Evolutionary conservation across 768 basidiomycete species (phyloP).

Genomic region (Gymnopilus dilepis): DNA sequence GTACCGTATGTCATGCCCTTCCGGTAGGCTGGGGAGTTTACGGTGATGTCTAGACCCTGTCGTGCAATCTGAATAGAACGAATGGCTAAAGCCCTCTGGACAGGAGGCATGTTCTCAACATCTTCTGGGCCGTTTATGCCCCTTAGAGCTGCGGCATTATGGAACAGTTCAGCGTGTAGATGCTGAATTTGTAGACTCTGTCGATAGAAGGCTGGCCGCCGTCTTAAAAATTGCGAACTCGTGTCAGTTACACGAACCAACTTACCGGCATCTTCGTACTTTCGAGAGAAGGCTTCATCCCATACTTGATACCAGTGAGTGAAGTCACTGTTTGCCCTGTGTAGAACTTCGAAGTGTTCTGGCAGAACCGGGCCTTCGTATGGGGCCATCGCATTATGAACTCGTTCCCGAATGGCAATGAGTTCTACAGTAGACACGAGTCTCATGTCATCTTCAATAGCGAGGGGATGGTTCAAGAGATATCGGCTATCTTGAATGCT

Average conservation of each 20-base stretch:
- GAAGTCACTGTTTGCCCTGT: slow-evolving; percentile 79
- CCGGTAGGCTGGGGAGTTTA: slow-evolving; percentile 82
- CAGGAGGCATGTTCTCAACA: slow-evolving; percentile 79
- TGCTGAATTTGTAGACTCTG: slow-evolving; percentile 89
- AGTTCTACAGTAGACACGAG: slow-evolving; percentile 94
- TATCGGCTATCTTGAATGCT: slow-evolving; percentile 82
- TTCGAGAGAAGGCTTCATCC: slow-evolving; percentile 80
- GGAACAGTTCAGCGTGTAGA: slow-evolving; percentile 83
- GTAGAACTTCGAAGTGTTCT: slow-evolving; percentile 72
- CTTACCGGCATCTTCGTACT: slow-evolving; percentile 82
- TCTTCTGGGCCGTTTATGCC: slow-evolving; percentile 88
- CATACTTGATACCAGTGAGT: slow-evolving; percentile 81
- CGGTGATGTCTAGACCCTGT: slow-evolving; percentile 82
- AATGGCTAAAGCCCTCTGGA: slow-evolving; percentile 80
- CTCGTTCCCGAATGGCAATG: slow-evolving; percentile 85
- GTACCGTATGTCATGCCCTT: slow-evolving; percentile 92
- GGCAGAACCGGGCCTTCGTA: slow-evolving; percentile 76
- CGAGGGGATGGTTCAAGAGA: slow-evolving; percentile 83
- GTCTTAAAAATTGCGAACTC: background rate
- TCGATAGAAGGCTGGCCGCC: slow-evolving; percentile 74
- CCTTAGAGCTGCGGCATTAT: slow-evolving; percentile 81
- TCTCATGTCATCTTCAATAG: slow-evolving; percentile 93
- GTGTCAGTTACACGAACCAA: slow-evolving; percentile 3
- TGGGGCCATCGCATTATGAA: slow-evolving; percentile 83
- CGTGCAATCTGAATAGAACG: slow-evolving; percentile 85